phyloP scores from a whole-genome alignment of 163 green algal species.

The Chlamydomonas reinhardtii region DNA sequence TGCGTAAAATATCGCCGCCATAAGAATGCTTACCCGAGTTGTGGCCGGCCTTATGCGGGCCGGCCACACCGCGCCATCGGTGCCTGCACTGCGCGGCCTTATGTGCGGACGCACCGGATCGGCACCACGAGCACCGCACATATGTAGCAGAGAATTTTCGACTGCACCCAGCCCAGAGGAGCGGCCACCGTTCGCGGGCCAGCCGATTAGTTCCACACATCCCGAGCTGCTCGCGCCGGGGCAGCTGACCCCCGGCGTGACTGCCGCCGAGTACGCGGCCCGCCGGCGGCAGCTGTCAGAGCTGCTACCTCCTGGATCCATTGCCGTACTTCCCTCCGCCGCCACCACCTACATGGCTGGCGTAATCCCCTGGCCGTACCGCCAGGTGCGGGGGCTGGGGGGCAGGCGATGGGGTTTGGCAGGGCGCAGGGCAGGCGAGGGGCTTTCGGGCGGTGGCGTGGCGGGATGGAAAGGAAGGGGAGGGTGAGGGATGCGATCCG shows the following conservation, averaged over 20 bases:
- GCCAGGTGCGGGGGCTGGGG: constrained; percentile 56
- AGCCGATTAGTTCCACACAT: constrained; percentile 3
- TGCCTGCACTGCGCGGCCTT: too few relatives aligned
- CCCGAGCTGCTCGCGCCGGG: constrained; percentile 62
- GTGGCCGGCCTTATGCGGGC: constrained; percentile 9
- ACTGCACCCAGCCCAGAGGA: background rate
- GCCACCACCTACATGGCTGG: constrained; percentile 76
- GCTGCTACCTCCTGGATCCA: constrained; percentile 64
- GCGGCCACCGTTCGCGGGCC: constrained; percentile 4
- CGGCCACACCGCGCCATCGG: background rate
- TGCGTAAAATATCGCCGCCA: background rate
- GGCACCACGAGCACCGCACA: too few relatives aligned
- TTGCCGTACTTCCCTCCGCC: constrained; percentile 78
- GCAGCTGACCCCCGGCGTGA: constrained; percentile 77
- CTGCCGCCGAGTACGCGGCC: constrained; percentile 67
- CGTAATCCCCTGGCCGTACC: constrained; percentile 86
- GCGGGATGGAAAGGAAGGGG: background rate
- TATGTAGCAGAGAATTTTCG: too few relatives aligned
- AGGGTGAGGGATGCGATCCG: background rate
- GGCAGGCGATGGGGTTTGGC: background rate
- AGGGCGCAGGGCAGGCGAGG: background rate
- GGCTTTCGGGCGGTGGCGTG: too few relatives aligned
- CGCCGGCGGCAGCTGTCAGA: constrained; percentile 65
- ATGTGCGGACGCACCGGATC: too few relatives aligned
- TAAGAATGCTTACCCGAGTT: background rate